Evolutionary conservation across 2,329 filamentous ascomycete genomes (phyloP).

Genomic region (Verticillium longisporum): DNA sequence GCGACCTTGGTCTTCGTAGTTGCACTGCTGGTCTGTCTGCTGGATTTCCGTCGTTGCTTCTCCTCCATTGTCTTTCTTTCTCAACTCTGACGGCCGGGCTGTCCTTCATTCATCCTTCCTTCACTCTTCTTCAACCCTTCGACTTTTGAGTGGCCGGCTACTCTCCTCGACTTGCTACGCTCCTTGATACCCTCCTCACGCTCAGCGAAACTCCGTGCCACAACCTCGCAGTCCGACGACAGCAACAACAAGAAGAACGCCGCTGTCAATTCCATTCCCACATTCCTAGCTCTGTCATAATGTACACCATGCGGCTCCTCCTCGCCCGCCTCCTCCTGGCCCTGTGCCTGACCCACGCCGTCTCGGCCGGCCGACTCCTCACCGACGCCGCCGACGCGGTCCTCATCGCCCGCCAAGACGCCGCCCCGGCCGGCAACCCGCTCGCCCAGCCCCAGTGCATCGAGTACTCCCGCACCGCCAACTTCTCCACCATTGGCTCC

Average conservation of each 20-base stretch:
- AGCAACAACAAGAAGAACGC: not conserved
- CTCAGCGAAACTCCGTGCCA: slow-evolving; percentile 1
- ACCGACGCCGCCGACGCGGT: not conserved
- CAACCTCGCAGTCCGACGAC: not conserved
- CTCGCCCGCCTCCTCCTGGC: slow-evolving; percentile 9
- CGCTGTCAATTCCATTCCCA: not conserved
- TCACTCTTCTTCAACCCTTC: not conserved
- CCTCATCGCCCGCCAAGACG: slow-evolving; percentile 9
- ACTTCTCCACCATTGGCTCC: slow-evolving; percentile 36
- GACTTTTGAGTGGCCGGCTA: slow-evolving; percentile 11
- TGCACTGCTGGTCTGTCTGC: not conserved
- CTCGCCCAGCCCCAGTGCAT: slow-evolving; percentile 21
- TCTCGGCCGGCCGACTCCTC: not conserved
- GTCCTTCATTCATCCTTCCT: not conserved
- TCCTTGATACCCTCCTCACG: slow-evolving; percentile 1
- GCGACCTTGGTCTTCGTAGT: not conserved
- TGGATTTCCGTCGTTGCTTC: not conserved
- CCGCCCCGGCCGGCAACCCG: slow-evolving; percentile 1
- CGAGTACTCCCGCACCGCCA: slow-evolving; percentile 37
- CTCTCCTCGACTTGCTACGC: not conserved
- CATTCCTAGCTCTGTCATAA: not conserved
- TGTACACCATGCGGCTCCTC: slow-evolving; percentile 5
- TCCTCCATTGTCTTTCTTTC: not conserved
- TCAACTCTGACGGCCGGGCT: slow-evolving; percentile 1
- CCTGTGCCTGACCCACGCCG: slow-evolving; percentile 4